Base-by-base conservation (phyloP, 345 rosid species). In the Heritiera fomes region DNA sequence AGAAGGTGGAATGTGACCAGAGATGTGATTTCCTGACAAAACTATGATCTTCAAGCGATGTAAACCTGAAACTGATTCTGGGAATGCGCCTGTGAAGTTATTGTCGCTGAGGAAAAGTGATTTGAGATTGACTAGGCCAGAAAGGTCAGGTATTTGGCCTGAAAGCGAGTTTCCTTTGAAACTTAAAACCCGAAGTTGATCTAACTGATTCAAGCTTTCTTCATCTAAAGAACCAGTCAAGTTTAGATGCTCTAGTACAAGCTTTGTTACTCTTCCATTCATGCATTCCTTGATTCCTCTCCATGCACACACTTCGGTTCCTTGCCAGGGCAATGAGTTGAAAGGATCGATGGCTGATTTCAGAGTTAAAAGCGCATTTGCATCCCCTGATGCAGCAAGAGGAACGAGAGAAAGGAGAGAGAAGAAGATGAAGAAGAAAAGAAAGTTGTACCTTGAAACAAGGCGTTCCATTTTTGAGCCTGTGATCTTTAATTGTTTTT, bases 101-200 rank as follows among this genome's bases (percentile, higher is more conserved):
- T 96, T 96, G 72, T 62, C 65, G 71, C 85, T 89, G 77, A 96
- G 91, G 78, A 73, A 96, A 67, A 96, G 83, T 15, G 93, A 86
- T 82, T 96, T 96, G 84, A 96, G 98, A 73, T 96, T 96, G 58
- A 83, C 76, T 5, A 96, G 87, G 56, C 89, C 89, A 3, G 92
- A 90, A 59, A 96, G 84, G 63, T 80, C 75, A 7, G 98, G 98
- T 76, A 92, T 84, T 76, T 83, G 82, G 28, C 99, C 99, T 5
- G 97, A 87, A 81, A 96, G 78, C 7, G 93, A 89, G 84, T 96
- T 96, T 1, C 91, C 86, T 77, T 96, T 96, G 86, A 96, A 90
- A 75, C 99, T 96, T 70, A 96, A 76, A 12, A 96, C 99, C 5
- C 99, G 89, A 14, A 96, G 91, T 73, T 94, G 98, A 75, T 94